phyloP scores from a whole-genome alignment of 768 basidiomycete species.

The Dictyophora rubrovolvata region DNA sequence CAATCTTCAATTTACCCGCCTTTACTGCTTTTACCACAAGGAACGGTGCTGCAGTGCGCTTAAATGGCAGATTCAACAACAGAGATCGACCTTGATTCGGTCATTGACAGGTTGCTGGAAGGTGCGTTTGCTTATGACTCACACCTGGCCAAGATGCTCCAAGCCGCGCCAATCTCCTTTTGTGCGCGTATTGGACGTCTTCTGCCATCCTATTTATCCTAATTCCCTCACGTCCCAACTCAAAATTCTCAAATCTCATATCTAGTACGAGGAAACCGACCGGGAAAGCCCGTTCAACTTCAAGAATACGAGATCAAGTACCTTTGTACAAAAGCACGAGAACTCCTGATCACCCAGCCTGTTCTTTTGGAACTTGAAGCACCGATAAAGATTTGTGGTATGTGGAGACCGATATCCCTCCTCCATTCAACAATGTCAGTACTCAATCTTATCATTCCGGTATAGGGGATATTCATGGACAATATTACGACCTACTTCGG shows the following conservation, averaged over 20 bases:
- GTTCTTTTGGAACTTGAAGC: conserved; percentile 97
- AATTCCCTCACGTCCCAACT: neutral
- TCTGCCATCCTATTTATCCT: neutral
- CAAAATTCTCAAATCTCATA: neutral
- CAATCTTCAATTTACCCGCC: neutral
- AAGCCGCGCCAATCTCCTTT: neutral
- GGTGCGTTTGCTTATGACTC: conserved; percentile 45
- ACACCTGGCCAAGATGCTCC: neutral
- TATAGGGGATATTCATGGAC: conserved; percentile 95
- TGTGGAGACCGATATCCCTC: conserved; percentile 22
- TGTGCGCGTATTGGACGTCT: neutral
- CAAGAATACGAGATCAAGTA: conserved; percentile 99
- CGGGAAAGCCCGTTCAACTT: conserved; percentile 95
- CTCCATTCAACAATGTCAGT: conserved; percentile 8
- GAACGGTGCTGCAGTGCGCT: neutral
- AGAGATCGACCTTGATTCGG: conserved; percentile 98
- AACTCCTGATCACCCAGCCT: conserved; percentile 99
- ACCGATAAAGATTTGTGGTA: conserved; percentile 99
- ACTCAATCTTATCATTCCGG: conserved; percentile 13
- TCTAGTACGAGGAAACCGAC: conserved; percentile 93
- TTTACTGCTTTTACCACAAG: neutral
- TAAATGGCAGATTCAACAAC: conserved; percentile 69
- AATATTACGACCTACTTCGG: conserved; percentile 97
- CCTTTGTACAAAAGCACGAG: conserved; percentile 95
- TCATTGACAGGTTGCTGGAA: conserved; percentile 97